A percentile compares a stretch with the other conserved stretches of the same genome.
phyloP scores from a whole-genome alignment of 441 rosid species.

The Mallotus repandus region DNA sequence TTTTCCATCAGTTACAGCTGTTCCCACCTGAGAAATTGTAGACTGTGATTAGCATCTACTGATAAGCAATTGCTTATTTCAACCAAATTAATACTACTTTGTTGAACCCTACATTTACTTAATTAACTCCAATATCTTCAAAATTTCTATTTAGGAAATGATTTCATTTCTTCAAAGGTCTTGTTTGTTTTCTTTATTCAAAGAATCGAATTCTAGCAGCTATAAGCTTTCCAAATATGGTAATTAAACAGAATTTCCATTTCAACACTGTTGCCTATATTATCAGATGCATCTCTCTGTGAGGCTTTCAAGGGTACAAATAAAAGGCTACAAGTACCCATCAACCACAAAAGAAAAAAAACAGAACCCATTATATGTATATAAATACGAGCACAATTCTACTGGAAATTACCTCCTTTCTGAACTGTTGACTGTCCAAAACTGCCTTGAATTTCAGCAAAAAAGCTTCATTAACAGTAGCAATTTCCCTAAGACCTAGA shows the following conservation, averaged over 20 bases:
- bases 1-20: constrained; percentile 35
- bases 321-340: background rate
- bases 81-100: background rate
- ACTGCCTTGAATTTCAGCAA: constrained; percentile 35
- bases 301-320: background rate
- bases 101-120: background rate
- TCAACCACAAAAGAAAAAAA: no score
- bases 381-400: background rate
- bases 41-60: background rate
- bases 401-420: constrained; percentile 36
- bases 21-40: constrained; percentile 44
- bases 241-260: no score
- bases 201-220: no score
- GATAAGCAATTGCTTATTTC: background rate
- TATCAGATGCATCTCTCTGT: background rate
- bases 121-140: background rate
- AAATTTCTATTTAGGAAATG: background rate
- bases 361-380: background rate
- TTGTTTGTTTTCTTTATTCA: no score
- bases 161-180: no score
- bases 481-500: constrained; percentile 34
- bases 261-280: no score
- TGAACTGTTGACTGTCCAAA: constrained; percentile 27
- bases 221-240: no score
- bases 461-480: constrained; percentile 61